Evolutionary conservation across 306 rosid genomes (phyloP).

Genomic region (Glycine soja): DNA sequence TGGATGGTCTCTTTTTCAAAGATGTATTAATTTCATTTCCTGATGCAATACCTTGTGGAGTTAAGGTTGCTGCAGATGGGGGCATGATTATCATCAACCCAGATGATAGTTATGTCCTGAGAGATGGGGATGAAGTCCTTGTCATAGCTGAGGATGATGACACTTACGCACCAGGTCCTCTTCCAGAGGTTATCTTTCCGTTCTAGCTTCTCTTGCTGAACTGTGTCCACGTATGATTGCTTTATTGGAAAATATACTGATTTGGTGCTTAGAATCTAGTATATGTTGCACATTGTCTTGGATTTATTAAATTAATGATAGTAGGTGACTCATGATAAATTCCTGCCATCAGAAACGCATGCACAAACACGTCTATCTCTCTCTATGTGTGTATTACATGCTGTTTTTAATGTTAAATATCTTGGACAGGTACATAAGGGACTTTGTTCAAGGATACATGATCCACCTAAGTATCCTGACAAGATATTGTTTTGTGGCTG

Average conservation of each 20-base stretch:
- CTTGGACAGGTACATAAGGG: slow-evolving; percentile 66
- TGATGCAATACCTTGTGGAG: slow-evolving; percentile 96
- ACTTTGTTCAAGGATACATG: slow-evolving; percentile 60
- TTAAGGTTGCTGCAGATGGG: slow-evolving; percentile 87
- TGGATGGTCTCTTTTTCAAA: slow-evolving; percentile 73
- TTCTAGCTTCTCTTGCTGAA: slow-evolving; percentile 41
- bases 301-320: slow-evolving; percentile 41
- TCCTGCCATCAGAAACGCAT: slow-evolving; percentile 13
- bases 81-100: slow-evolving; percentile 90
- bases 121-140: slow-evolving; percentile 91
- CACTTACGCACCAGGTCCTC: slow-evolving; percentile 82
- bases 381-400: not conserved
- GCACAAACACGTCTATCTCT: not conserved
- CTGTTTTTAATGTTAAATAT: slow-evolving; percentile 42
- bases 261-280: slow-evolving; percentile 35
- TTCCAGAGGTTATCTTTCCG: slow-evolving; percentile 78
- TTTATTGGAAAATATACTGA: slow-evolving; percentile 21
- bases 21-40: slow-evolving; percentile 88
- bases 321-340: slow-evolving; percentile 5
- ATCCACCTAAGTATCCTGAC: slow-evolving; percentile 92
- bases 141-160: slow-evolving; percentile 99
- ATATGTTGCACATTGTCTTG: slow-evolving; percentile 36
- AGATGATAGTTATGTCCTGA: slow-evolving; percentile 77
- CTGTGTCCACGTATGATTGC: slow-evolving; percentile 29
- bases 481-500: slow-evolving; percentile 96